Percentiles rank a stretch among this genome's conserved stretches.
Conservation (phyloP, 2,329 filamentous ascomycete genomes). For the Dendrostoma leiphaemia region DNA sequence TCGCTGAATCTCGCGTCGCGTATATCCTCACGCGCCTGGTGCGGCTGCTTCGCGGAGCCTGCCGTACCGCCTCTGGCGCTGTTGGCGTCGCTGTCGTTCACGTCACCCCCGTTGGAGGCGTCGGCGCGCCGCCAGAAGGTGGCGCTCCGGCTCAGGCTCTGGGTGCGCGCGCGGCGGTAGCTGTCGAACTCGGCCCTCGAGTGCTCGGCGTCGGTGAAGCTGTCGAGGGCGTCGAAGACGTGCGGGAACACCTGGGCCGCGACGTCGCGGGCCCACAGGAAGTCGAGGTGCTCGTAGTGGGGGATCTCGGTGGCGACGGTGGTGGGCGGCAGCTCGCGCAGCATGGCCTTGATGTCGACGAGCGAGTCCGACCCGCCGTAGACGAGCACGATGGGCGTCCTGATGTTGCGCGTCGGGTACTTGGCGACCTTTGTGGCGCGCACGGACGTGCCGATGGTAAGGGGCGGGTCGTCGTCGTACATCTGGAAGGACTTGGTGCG, state of each 20-base stretch:
- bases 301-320: conserved; percentile 84
- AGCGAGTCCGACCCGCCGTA: conserved; percentile 93
- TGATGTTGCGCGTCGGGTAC: conserved; percentile 96
- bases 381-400: conserved; percentile 87
- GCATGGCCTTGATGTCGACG: conserved; percentile 91
- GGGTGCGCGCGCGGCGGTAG: conserved; percentile 51
- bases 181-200: conserved; percentile 59
- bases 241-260: conserved; percentile 83
- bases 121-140: conserved; percentile 30
- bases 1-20: conserved; percentile 14
- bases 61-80: conserved; percentile 21
- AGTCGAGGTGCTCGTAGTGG: conserved; percentile 96
- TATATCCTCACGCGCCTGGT: conserved; percentile 17
- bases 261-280: conserved; percentile 89
- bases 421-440: conserved; percentile 96
- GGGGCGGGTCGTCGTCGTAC: conserved; percentile 92
- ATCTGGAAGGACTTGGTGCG: conserved; percentile 95
- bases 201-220: conserved; percentile 59
- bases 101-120: conserved; percentile 15
- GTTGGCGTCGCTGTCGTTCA: conserved; percentile 29
- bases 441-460: conserved; percentile 58
- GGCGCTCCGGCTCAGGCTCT: conserved; percentile 40
- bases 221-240: conserved; percentile 84
- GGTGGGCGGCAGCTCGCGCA: conserved; percentile 79
- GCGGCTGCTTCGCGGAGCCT: conserved; percentile 7